Evolutionary conservation across 768 basidiomycete species (phyloP).

Genomic region (Thelephora ganbajun): DNA sequence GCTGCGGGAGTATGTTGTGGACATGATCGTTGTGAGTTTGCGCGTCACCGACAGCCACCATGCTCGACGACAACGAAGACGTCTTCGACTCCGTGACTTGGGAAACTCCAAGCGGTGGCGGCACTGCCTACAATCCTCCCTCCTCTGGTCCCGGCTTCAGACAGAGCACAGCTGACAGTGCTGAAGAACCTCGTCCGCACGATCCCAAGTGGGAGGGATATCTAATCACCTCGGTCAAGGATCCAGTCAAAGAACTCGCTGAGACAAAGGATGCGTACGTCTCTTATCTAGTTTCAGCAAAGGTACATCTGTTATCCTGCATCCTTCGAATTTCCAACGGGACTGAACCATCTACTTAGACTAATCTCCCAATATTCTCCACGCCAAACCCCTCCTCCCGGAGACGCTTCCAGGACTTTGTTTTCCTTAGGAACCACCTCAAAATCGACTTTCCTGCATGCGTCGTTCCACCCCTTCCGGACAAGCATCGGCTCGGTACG

Average conservation of each 20-base stretch:
- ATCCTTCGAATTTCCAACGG: slow-evolving; percentile 1
- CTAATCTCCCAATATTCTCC: slow-evolving; percentile 81
- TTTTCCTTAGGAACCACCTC: slow-evolving; percentile 81
- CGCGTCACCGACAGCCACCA: slow-evolving; percentile 17
- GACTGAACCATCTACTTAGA: slow-evolving; percentile 31
- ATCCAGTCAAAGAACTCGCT: slow-evolving; percentile 90
- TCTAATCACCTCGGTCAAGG: slow-evolving; percentile 70
- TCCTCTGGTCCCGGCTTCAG: slow-evolving; percentile 63
- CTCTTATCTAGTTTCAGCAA: slow-evolving; percentile 81
- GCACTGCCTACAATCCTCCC: slow-evolving; percentile 20
- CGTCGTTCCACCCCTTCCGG: slow-evolving; percentile 93
- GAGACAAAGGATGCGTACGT: slow-evolving; percentile 97
- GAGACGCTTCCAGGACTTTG: slow-evolving; percentile 93
- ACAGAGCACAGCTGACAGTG: slow-evolving; percentile 60
- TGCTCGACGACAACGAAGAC: slow-evolving; percentile 81
- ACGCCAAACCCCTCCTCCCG: slow-evolving; percentile 60
- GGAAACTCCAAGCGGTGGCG: slow-evolving; percentile 56
- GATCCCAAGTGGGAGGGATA: slow-evolving; percentile 89
- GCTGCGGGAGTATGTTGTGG: slow-evolving; percentile 1
- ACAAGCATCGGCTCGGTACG: slow-evolving; percentile 91
- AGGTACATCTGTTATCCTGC: slow-evolving; percentile 37
- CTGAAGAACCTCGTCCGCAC: slow-evolving; percentile 50
- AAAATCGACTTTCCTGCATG: slow-evolving; percentile 90
- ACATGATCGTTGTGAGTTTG: not conserved
- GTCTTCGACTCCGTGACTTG: slow-evolving; percentile 87